Evolutionary conservation across 495 filamentous ascomycete species (phyloP).

Genomic region (Neurospora sp.): DNA sequence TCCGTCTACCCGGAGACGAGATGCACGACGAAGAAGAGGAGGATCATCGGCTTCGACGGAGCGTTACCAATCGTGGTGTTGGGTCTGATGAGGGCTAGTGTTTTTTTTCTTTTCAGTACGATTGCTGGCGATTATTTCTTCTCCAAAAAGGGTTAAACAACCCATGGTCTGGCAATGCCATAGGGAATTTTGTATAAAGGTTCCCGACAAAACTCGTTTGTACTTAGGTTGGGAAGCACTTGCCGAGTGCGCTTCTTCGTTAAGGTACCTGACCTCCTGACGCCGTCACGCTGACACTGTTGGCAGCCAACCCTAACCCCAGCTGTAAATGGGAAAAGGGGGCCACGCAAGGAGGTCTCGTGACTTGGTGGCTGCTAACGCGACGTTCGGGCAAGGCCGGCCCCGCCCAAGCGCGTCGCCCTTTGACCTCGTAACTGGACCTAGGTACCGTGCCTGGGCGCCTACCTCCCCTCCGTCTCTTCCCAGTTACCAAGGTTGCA

Average conservation of each 20-base stretch:
- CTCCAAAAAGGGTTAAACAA: not conserved
- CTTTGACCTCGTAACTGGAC: not conserved
- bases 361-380: not conserved
- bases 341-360: not conserved
- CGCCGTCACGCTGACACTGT: not conserved
- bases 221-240: not conserved
- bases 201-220: not conserved
- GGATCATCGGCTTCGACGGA: slow-evolving; percentile 28
- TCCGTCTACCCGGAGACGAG: slow-evolving; percentile 56
- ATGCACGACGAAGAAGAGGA: slow-evolving; percentile 36
- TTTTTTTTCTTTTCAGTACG: not conserved
- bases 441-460: not conserved
- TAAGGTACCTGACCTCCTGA: not conserved
- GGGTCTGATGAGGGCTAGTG: slow-evolving; percentile 8
- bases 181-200: not conserved
- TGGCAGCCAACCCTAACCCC: not conserved
- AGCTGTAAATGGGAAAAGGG: not conserved
- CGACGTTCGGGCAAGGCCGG: not conserved
- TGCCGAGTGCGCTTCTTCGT: not conserved
- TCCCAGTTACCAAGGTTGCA: not conserved
- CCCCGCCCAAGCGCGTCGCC: not conserved
- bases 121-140: not conserved
- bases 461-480: not conserved
- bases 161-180: not conserved
- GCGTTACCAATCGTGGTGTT: slow-evolving; percentile 21